A percentile compares a stretch with the other conserved stretches of the same genome.
These are phyloP conservation scores for Trametes sp. DNA, from an alignment of 1,284 basidiomycete species.

Conservation along the genomic window DNA sequence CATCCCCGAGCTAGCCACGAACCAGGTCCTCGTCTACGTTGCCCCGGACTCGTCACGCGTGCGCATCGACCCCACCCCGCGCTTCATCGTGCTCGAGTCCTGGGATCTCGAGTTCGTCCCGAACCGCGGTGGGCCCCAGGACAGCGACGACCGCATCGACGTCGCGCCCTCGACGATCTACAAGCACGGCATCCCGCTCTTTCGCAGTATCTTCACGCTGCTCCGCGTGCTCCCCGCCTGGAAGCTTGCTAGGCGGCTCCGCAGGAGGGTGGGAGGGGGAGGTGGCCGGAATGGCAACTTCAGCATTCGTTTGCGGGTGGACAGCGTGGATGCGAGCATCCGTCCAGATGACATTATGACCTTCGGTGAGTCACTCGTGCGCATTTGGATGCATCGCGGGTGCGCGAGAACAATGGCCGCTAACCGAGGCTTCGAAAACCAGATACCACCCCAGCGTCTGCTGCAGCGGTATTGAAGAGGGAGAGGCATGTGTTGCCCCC, in stretches of 20 bases:
- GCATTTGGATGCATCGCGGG: slow-evolving; percentile 19
- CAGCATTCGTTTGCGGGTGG: slow-evolving; percentile 61
- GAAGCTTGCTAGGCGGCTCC: slow-evolving; percentile 70
- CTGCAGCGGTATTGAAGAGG: slow-evolving; percentile 53
- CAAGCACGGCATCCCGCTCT: slow-evolving; percentile 82
- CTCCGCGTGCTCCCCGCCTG: slow-evolving; percentile 76
- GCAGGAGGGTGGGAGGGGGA: slow-evolving; percentile 49
- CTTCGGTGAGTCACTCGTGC: slow-evolving; percentile 46
- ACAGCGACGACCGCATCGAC: slow-evolving; percentile 50
- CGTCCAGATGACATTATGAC: slow-evolving; percentile 45
- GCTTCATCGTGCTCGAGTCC: slow-evolving; percentile 75
- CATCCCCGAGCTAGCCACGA: slow-evolving; percentile 69
- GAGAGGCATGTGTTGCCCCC: slow-evolving; percentile 64
- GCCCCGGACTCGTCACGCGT: slow-evolving; percentile 63
- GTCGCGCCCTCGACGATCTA: slow-evolving; percentile 78
- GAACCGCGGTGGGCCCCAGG: slow-evolving; percentile 31
- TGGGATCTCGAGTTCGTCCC: slow-evolving; percentile 66
- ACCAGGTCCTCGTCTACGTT: slow-evolving; percentile 74
- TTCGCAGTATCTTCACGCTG: slow-evolving; percentile 76
- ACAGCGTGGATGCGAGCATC: slow-evolving; percentile 42
- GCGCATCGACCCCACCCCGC: slow-evolving; percentile 71
- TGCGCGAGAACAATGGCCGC: slow-evolving; percentile 33
- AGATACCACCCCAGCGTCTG: slow-evolving; percentile 52
- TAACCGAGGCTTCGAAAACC: slow-evolving; percentile 23
- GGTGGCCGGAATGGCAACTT: slow-evolving; percentile 55